Evolutionary conservation across 192 early-diverging fungal species (phyloP).

Genomic region (Coemansia umbellata): DNA sequence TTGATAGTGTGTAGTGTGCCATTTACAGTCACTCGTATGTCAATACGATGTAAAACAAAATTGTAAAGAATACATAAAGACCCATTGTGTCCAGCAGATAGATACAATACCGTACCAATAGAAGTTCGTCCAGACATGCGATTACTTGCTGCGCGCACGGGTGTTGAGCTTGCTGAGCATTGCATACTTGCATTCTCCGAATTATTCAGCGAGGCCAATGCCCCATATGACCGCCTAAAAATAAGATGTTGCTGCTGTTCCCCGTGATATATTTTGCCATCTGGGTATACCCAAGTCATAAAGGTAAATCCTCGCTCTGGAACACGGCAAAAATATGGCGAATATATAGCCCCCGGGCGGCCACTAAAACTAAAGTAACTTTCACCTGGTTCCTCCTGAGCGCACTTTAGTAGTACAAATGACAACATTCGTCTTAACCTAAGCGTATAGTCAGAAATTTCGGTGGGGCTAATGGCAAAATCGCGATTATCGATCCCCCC

Average conservation of each 20-base stretch:
- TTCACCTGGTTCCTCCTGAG: neutral
- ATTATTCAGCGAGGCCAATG: constrained; percentile 3
- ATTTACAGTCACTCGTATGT: constrained; percentile 7
- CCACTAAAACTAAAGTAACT: constrained; percentile 36
- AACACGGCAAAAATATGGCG: constrained; percentile 20
- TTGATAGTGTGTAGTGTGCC: constrained; percentile 8
- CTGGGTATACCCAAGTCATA: constrained; percentile 20
- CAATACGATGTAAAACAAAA: constrained; percentile 5
- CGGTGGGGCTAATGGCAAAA: neutral
- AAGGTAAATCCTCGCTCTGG: constrained; percentile 35
- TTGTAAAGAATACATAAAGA: constrained; percentile 5
- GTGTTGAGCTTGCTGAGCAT: neutral
- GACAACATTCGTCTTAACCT: constrained; percentile 17
- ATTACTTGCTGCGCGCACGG: neutral
- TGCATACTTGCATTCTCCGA: neutral
- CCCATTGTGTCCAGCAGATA: neutral
- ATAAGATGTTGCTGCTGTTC: constrained; percentile 18
- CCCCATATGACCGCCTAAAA: neutral
- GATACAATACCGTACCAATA: constrained; percentile 6
- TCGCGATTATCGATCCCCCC: neutral
- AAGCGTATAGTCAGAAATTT: constrained; percentile 13
- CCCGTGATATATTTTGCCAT: neutral
- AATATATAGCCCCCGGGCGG: neutral
- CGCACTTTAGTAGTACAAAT: constrained; percentile 11
- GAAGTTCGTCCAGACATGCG: neutral